Conservation (phyloP, 352 stramenopile genomes). For the Globisporangium cederbergense region DNA sequence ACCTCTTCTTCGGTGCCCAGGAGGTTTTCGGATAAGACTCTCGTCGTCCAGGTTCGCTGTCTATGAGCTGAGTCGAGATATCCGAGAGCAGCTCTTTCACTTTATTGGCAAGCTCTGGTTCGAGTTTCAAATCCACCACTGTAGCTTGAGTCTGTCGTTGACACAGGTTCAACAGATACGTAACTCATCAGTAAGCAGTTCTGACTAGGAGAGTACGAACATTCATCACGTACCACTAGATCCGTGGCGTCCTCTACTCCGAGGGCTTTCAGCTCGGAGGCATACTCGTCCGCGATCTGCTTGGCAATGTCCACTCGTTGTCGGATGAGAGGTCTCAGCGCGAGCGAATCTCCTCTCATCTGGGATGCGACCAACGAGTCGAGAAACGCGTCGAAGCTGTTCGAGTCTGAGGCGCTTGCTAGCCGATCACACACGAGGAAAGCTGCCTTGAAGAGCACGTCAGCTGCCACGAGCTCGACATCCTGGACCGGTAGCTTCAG, state of each 20-base stretch:
- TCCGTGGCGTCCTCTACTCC: slow-evolving; percentile 23
- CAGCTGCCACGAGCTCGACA: slow-evolving; percentile 14
- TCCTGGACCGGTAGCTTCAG: slow-evolving; percentile 37
- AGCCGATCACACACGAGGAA: slow-evolving; percentile 31
- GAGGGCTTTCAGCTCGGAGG: slow-evolving; percentile 17
- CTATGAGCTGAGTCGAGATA: neutral
- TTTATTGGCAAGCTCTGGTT: slow-evolving; percentile 24
- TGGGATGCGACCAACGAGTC: slow-evolving; percentile 24
- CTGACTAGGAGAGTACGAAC: neutral
- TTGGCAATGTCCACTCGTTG: slow-evolving; percentile 24
- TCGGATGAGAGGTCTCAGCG: slow-evolving; percentile 27
- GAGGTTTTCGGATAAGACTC: neutral
- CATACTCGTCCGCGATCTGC: slow-evolving; percentile 17
- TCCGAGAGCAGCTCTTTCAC: slow-evolving; percentile 24
- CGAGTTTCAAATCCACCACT: slow-evolving; percentile 17
- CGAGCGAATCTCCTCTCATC: slow-evolving; percentile 15
- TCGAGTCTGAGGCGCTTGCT: neutral
- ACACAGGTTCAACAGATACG: neutral
- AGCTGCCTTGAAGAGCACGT: slow-evolving; percentile 55
- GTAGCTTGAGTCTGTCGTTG: slow-evolving; percentile 14
- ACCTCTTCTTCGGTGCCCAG: neutral
- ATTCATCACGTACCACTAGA: slow-evolving; percentile 22
- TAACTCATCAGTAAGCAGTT: neutral
- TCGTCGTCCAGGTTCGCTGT: neutral
- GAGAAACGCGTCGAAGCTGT: slow-evolving; percentile 24